These are phyloP conservation scores for Dalbergia cochinchinensis DNA, from an alignment of 306 rosid species.

Conservation along the genomic window DNA sequence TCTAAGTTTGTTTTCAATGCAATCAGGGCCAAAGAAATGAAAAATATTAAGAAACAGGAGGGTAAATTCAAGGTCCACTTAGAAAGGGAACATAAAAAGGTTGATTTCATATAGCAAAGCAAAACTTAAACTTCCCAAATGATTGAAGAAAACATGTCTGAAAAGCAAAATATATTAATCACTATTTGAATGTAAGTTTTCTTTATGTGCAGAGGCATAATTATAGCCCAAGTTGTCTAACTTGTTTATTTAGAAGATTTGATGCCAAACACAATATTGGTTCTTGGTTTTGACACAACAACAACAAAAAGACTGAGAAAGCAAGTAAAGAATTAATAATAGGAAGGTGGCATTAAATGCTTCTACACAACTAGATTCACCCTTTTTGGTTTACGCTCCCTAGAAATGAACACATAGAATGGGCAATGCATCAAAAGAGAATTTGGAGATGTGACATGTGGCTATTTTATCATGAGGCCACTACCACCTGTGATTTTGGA, in stretches of 20 bases:
- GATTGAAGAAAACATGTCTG: constrained; percentile 18
- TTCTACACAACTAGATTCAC: constrained; percentile 30
- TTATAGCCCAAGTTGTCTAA: constrained; percentile 6
- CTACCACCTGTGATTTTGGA: too few relatives aligned
- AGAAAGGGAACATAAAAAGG: too few relatives aligned
- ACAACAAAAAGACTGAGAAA: constrained; percentile 21
- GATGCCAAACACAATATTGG: constrained; percentile 2
- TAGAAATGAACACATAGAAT: too few relatives aligned
- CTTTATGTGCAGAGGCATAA: background rate
- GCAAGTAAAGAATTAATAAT: constrained; percentile 21
- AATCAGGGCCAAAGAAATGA: constrained; percentile 20
- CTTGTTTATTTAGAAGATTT: constrained; percentile 32
- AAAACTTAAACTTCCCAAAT: constrained; percentile 33
- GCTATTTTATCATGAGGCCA: too few relatives aligned
- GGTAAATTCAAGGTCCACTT: constrained; percentile 13
- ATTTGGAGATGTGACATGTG: too few relatives aligned
- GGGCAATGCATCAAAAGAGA: too few relatives aligned
- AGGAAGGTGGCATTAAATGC: constrained; percentile 30
- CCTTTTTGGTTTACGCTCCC: too few relatives aligned
- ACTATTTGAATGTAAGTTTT: constrained; percentile 21
- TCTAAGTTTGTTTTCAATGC: constrained; percentile 26
- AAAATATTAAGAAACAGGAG: constrained; percentile 8
- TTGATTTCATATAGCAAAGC: constrained; percentile 14
- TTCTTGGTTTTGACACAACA: constrained; percentile 27
- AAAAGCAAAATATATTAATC: background rate